Percentiles rank a stretch among this genome's conserved stretches.
These are phyloP conservation scores for Aschersonia sp. DNA, from an alignment of 2,329 filamentous ascomycete genomes.

Conservation along the genomic window DNA sequence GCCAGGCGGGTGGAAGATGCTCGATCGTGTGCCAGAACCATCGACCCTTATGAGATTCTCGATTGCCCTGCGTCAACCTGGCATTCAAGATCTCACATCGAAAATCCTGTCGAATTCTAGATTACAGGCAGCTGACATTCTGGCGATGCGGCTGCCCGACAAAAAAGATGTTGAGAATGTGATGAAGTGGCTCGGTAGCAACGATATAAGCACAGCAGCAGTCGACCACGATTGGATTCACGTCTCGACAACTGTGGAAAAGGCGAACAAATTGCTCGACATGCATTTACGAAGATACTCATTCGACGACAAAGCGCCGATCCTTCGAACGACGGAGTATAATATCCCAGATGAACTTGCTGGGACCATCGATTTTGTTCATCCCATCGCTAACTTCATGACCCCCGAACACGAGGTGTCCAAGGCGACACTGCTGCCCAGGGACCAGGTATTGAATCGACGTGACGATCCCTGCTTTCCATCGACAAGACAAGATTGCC, in stretches of 20 bases:
- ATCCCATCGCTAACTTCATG: constrained; percentile 35
- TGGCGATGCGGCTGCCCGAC: constrained; percentile 19
- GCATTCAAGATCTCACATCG: constrained; percentile 12
- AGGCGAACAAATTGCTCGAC: constrained; percentile 24
- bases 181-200: constrained; percentile 24
- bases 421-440: constrained; percentile 1
- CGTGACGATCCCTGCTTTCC: constrained; percentile 3
- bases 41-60: constrained; percentile 14
- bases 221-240: constrained; percentile 25
- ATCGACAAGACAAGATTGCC: constrained; percentile 23
- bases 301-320: constrained; percentile 19
- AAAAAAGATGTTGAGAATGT: constrained; percentile 20
- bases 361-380: constrained; percentile 27
- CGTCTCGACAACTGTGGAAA: constrained; percentile 23
- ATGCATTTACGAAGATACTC: constrained; percentile 26
- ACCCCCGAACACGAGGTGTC: constrained; percentile 18
- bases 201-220: constrained; percentile 18
- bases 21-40: constrained; percentile 9
- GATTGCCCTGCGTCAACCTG: constrained; percentile 17
- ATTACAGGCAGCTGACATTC: constrained; percentile 21
- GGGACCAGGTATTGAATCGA: neutral
- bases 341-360: constrained; percentile 24
- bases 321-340: constrained; percentile 30
- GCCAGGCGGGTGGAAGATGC: constrained; percentile 16
- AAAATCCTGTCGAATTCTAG: constrained; percentile 12